Evolutionary conservation across 192 early-diverging fungal genomes (phyloP).

Genomic region (Backusella psychrophila): DNA sequence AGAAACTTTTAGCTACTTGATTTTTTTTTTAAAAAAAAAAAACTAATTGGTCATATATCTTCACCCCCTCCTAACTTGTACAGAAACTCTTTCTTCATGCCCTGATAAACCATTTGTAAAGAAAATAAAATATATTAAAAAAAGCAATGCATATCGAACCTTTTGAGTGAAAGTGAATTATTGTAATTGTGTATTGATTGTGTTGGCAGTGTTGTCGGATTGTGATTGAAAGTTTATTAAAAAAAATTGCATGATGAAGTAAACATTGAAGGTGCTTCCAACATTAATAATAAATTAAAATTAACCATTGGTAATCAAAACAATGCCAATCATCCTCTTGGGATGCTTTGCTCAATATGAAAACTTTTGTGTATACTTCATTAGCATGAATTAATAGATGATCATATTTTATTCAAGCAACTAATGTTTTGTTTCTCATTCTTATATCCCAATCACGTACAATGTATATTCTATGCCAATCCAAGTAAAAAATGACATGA

Average conservation of each 20-base stretch:
- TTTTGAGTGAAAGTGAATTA: neutral
- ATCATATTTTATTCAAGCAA: neutral
- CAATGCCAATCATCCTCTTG: neutral
- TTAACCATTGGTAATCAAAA: neutral
- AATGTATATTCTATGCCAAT: neutral
- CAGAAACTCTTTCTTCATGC: constrained; percentile 5
- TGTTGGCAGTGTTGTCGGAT: no score
- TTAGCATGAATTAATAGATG: neutral
- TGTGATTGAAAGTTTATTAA: no score
- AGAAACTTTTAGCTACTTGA: neutral
- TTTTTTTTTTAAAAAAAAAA: neutral
- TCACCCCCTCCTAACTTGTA: neutral
- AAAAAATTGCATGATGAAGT: neutral
- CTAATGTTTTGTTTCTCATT: neutral
- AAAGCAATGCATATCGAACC: neutral
- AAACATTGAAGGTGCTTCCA: neutral
- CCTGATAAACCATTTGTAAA: constrained; percentile 5
- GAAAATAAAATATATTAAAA: neutral
- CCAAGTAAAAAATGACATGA: neutral
- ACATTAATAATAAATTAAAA: neutral
- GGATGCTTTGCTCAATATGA: neutral
- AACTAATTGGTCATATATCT: neutral
- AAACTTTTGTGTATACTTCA: neutral
- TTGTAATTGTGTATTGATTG: neutral
- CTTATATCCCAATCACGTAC: neutral